These are phyloP conservation scores for Penicillium palitans DNA, from an alignment of 2,329 filamentous ascomycete genomes.

Conservation along the genomic window DNA sequence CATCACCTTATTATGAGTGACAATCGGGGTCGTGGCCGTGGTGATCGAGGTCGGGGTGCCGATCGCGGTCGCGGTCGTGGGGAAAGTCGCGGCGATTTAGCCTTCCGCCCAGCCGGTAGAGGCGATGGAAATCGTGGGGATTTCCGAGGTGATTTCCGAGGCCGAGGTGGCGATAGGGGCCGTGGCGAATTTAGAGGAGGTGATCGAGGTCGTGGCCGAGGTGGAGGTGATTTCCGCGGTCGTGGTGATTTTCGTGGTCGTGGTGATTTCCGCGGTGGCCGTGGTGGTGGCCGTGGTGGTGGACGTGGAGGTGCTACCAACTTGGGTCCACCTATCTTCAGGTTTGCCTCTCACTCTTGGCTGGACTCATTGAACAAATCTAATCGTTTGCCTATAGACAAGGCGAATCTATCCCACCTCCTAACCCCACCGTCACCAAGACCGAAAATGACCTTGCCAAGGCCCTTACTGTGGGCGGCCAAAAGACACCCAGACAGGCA, in stretches of 20 bases:
- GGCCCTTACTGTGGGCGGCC: constrained; percentile 22
- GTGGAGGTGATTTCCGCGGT: constrained; percentile 25
- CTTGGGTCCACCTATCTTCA: constrained; percentile 30
- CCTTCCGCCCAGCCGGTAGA: constrained; percentile 12
- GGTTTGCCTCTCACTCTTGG: constrained; percentile 23
- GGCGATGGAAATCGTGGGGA: constrained; percentile 14
- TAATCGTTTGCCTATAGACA: constrained; percentile 20
- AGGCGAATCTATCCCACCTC: constrained; percentile 19
- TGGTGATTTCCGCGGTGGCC: constrained; percentile 10
- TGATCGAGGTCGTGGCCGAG: constrained; percentile 28
- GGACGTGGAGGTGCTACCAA: constrained; percentile 20
- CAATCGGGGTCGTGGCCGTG: constrained; percentile 14
- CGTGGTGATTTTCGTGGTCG: constrained; percentile 28
- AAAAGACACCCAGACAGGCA: constrained; percentile 18
- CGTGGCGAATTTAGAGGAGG: constrained; percentile 25
- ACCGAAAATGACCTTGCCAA: constrained; percentile 31
- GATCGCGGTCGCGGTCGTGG: constrained; percentile 25
- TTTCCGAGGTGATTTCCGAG: constrained; percentile 16
- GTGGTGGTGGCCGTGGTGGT: constrained; percentile 16
- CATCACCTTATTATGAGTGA: constrained; percentile 7
- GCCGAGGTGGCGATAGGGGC: constrained; percentile 21
- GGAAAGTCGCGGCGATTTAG: constrained; percentile 27
- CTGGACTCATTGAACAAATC: not conserved
- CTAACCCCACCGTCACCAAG: constrained; percentile 27
- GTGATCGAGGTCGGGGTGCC: constrained; percentile 25